Evolutionary conservation across 768 basidiomycete species (phyloP), one percentile per base, ranked within the genome.

Genomic region (Inosperma sp.): DNA sequence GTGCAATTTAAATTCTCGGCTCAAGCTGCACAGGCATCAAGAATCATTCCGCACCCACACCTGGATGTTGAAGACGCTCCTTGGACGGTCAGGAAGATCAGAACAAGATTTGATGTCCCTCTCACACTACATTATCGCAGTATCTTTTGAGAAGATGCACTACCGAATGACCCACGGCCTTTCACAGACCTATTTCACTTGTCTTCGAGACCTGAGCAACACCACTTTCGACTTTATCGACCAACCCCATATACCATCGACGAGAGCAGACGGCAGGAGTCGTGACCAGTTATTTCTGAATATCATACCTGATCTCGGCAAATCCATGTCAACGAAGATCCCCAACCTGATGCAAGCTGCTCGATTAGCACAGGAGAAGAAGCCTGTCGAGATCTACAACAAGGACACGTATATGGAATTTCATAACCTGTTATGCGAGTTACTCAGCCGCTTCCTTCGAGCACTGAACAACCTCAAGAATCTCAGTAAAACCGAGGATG

Each of bases 31-130:
- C 21, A 46, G 44, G 44, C 14, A n/a, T 1, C 30, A 6, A 23
- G 44, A 46, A 34, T 46, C 44, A 1, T 46, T n/a, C 16, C 14
- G 34, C 1, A 46, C 44, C 21, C 44, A 46, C 30, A 5, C 16
- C 30, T 46, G 44, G 44, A 46, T 46, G 44, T 22, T 46, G 31
- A 46, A 46, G 21, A n/a, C 44, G 2, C 44, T 46, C 12, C 44
- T 46, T 16, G 0, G 13, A 9, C 30, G 7, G 43, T 45, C 43
- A 45, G 1, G 21, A 44, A 1, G 10, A 8, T 45, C 43, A 12
- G 33, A 29, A 14, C 5, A 45, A 1, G 19, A 39, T 39, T 3
- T 39, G 8, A 13, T 21, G 1, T 4, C 37, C 37, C 13, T 41
- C 23, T 27, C 25, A 14, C n/a, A 14, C 22, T 41, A 2, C 17